phyloP scores from a whole-genome alignment of 2,329 filamentous ascomycete genomes.

The Sporothrix inflata region DNA sequence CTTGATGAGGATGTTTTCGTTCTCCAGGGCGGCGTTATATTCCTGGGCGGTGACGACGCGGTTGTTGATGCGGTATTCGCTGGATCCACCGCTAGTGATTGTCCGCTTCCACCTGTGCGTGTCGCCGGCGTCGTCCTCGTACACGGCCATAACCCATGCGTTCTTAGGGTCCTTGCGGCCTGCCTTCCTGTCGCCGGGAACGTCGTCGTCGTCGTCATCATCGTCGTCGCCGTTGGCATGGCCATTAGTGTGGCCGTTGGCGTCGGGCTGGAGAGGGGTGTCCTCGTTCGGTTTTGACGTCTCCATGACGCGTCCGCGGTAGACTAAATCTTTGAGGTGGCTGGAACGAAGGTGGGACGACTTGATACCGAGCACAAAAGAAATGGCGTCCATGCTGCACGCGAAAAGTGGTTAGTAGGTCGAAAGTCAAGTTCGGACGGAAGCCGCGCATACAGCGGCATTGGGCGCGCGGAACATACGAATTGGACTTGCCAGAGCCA shows the following conservation, averaged over 20 bases:
- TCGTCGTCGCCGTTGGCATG: slow-evolving; percentile 63
- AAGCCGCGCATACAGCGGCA: not conserved
- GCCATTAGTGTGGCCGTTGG: slow-evolving; percentile 65
- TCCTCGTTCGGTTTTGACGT: slow-evolving; percentile 92
- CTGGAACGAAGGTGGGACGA: slow-evolving; percentile 96
- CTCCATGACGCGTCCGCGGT: slow-evolving; percentile 90
- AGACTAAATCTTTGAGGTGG: slow-evolving; percentile 91
- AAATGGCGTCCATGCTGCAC: slow-evolving; percentile 94
- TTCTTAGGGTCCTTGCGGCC: slow-evolving; percentile 85
- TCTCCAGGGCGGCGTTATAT: slow-evolving; percentile 90
- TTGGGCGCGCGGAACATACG: slow-evolving; percentile 59
- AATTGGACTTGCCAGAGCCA: slow-evolving; percentile 99
- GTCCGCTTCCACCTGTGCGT: slow-evolving; percentile 95
- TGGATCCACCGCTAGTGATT: slow-evolving; percentile 85
- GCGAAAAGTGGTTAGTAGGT: slow-evolving; percentile 14
- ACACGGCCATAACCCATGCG: slow-evolving; percentile 99
- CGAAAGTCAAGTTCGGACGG: not conserved
- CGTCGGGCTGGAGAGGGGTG: slow-evolving; percentile 50
- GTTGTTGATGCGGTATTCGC: slow-evolving; percentile 97
- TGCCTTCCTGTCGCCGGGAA: slow-evolving; percentile 57
- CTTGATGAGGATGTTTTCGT: slow-evolving; percentile 96
- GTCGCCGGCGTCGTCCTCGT: slow-evolving; percentile 94
- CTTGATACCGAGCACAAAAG: slow-evolving; percentile 97
- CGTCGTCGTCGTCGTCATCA: slow-evolving; percentile 58
- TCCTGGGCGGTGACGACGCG: slow-evolving; percentile 83